A percentile compares a stretch with the other conserved stretches of the same genome.
Evolutionary conservation across 2,329 filamentous ascomycete species (phyloP).

Genomic region (Grosmannia clavigera): DNA sequence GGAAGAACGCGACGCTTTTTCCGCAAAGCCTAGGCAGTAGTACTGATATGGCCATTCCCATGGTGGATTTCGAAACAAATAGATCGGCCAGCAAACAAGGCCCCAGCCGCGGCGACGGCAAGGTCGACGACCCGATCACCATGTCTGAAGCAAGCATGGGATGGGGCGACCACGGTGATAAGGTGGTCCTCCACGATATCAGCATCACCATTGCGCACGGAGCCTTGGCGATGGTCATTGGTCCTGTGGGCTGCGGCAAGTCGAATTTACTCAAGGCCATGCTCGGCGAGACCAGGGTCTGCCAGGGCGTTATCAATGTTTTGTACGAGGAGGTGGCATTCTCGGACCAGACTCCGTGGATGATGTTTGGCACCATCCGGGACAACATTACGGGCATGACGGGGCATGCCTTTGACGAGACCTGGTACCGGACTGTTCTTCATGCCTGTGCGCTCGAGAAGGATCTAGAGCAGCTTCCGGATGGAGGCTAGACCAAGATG

Average conservation of each 20-base stretch:
- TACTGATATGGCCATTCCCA: background rate
- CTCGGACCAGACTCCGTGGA: constrained; percentile 25
- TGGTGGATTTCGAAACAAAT: background rate
- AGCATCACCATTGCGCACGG: background rate
- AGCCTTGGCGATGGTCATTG: constrained; percentile 23
- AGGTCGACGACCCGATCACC: background rate
- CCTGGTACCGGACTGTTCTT: constrained; percentile 17
- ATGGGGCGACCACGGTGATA: background rate
- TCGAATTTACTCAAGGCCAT: constrained; percentile 24
- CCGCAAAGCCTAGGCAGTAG: background rate
- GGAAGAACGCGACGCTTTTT: background rate
- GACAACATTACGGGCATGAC: constrained; percentile 24
- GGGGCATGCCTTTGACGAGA: constrained; percentile 11
- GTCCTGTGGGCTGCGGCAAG: constrained; percentile 30
- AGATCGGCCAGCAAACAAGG: background rate
- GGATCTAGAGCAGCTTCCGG: constrained; percentile 14
- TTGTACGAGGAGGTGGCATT: constrained; percentile 16
- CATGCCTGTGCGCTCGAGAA: constrained; percentile 15
- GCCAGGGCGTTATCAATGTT: constrained; percentile 19
- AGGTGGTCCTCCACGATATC: background rate
- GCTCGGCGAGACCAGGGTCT: constrained; percentile 21
- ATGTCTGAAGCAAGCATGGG: background rate
- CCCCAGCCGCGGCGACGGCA: background rate
- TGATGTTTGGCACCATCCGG: constrained; percentile 25
- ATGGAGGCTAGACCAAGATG: constrained; percentile 13